Base-by-base conservation (phyloP, 208 protist species). In the Leishmania braziliensis region DNA sequence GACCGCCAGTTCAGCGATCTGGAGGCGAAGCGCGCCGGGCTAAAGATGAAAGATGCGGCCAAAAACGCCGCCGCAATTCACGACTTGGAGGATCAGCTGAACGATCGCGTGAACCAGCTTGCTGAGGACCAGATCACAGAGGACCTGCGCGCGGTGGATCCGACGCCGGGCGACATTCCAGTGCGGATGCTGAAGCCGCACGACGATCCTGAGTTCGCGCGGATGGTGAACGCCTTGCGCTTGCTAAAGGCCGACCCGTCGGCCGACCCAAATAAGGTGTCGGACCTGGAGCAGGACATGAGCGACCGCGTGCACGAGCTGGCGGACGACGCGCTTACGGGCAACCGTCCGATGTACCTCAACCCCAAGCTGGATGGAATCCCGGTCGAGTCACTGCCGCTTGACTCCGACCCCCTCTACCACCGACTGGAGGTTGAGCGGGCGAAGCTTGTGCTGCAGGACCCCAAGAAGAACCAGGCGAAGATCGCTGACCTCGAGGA, bases 391-490 rank as follows among this genome's bases (percentile, higher is more conserved):
- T 69, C 89, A 53, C 76, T 97, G 39, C 86, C 84, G 56, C 81
- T 96, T 5, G 89, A 91, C 63, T 86, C 84, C 6, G 92, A 97
- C 78, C 78, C 83, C 70, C 86, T 89, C 10, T 95, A 90, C 70
- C 86, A 92, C 60, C 80, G 85, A 65, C 87, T 95, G 87, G 92
- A 97, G 88, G 88, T 89, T 62, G 92, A 97, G 81, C 90, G 92
- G 5, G 91, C 91, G 58, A 94, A 93, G 82, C 86, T 95, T 39
- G 82, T 89, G 77, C 79, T 93, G 58, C 80, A 91, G 84, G 91
- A 95, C 74, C 86, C 92, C 23, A 76, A 84, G 68, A 83, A 82
- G 74, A 93, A 93, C 77, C 84, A 86, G 29, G 81, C 83, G 36
- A 91, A 93, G 83, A 92, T 95, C 50, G 83, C 80, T 29, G 87